phyloP scores from a whole-genome alignment of 345 rosid species.

The Eucalyptus camaldulensis region DNA sequence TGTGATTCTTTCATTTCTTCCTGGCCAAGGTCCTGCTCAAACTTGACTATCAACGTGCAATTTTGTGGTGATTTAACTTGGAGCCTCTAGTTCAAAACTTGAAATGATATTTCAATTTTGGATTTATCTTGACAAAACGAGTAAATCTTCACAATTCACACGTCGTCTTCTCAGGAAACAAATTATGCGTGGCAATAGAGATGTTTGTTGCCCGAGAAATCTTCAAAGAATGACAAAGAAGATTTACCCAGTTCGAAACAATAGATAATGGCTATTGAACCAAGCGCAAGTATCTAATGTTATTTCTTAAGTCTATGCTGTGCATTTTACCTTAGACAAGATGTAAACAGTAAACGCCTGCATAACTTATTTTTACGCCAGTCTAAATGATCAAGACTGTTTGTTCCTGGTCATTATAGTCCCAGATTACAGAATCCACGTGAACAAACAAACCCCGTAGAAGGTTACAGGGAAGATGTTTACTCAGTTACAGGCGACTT shows the following conservation, averaged over 20 bases:
- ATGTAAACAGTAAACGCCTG: background rate
- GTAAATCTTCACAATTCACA: background rate
- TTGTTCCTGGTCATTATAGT: background rate
- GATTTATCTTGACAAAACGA: background rate
- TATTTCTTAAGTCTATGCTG: background rate
- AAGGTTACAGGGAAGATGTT: background rate
- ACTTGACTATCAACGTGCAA: background rate
- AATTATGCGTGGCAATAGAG: background rate
- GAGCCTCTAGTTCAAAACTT: background rate
- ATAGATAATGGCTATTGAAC: background rate
- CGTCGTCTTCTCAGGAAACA: background rate
- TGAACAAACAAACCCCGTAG: background rate
- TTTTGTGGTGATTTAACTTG: background rate
- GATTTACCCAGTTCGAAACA: background rate
- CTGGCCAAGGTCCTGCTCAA: background rate
- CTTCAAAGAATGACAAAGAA: background rate
- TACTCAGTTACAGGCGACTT: slow-evolving; percentile 50
- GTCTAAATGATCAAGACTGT: background rate
- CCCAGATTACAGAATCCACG: background rate
- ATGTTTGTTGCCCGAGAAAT: background rate
- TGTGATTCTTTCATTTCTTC: background rate
- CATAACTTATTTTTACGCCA: background rate
- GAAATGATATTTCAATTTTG: background rate
- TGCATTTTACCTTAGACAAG: background rate
- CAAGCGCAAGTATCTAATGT: background rate